These are phyloP conservation scores for Pilaira anomala DNA, from an alignment of 192 early-diverging fungal genomes.

Conservation along the genomic window DNA sequence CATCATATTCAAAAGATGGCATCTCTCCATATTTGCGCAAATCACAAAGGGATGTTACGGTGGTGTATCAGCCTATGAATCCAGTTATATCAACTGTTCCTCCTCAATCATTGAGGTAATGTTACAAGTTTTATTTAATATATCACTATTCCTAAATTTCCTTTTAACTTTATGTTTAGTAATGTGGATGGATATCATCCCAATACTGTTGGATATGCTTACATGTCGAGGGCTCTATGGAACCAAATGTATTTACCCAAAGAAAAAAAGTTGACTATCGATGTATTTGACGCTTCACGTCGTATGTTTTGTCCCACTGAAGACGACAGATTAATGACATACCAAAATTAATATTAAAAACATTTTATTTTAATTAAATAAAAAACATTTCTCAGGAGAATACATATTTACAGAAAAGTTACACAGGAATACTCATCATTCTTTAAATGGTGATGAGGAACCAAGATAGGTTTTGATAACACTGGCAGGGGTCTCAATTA, in stretches of 20 bases:
- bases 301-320: constrained; percentile 5
- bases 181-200: constrained; percentile 17
- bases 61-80: constrained; percentile 1
- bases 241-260: too few species aligned
- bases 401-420: too few species aligned
- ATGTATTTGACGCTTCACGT: not conserved
- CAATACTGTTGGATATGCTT: not conserved
- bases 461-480: constrained; percentile 24
- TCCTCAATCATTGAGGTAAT: constrained; percentile 1
- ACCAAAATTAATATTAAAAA: not conserved
- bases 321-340: constrained; percentile 4
- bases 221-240: not conserved
- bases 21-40: not conserved
- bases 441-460: constrained; percentile 20
- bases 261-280: too few species aligned
- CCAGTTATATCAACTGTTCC: not conserved
- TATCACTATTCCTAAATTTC: too few species aligned
- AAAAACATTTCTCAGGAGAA: too few species aligned
- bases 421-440: not conserved
- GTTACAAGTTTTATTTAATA: too few species aligned
- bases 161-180: not conserved
- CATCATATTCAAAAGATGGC: not conserved
- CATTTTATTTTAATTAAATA: too few species aligned
- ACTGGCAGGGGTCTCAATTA: constrained; percentile 20
- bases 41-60: not conserved